Conservation (phyloP, 1,139 yeast species). For the Saccharomycopsis phalli region DNA sequence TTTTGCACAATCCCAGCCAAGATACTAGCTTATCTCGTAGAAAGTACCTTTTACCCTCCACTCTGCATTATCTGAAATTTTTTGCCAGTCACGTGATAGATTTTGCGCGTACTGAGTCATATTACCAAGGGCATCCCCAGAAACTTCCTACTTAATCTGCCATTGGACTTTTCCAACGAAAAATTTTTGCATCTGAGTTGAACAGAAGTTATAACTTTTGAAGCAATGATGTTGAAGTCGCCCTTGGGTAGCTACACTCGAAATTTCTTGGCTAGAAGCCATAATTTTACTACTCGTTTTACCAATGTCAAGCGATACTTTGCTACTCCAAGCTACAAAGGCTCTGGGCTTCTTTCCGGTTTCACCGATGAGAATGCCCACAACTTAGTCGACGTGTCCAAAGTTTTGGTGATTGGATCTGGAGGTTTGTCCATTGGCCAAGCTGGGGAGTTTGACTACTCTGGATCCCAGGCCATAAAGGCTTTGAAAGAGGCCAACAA, state of each 20-base stretch:
- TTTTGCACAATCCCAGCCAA: too few species aligned
- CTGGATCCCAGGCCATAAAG: slow-evolving; percentile 96
- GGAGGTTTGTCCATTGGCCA: slow-evolving; percentile 98
- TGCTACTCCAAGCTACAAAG: slow-evolving; percentile 24
- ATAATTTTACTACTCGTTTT: too few species aligned
- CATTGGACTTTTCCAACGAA: too few species aligned
- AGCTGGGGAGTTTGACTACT: slow-evolving; percentile 98
- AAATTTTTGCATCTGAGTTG: too few species aligned
- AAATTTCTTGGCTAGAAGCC: background rate
- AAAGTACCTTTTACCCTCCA: too few species aligned
- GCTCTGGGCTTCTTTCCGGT: slow-evolving; percentile 43
- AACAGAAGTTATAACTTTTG: too few species aligned
- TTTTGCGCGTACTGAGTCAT: too few species aligned
- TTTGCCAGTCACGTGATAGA: too few species aligned
- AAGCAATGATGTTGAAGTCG: background rate
- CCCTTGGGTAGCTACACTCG: slow-evolving; percentile 1
- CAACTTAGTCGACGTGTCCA: slow-evolving; percentile 72
- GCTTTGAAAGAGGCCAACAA: slow-evolving; percentile 89
- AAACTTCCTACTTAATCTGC: too few species aligned
- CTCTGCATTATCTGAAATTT: too few species aligned
- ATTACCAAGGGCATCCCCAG: too few species aligned
- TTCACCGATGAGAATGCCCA: slow-evolving; percentile 41
- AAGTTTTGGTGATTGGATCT: slow-evolving; percentile 89
- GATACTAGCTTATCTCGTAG: too few species aligned
- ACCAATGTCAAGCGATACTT: slow-evolving; percentile 1